A percentile compares a stretch with the other conserved stretches of the same genome.
Conservation (phyloP, 306 rosid genomes). For the Bauhinia variegata region DNA sequence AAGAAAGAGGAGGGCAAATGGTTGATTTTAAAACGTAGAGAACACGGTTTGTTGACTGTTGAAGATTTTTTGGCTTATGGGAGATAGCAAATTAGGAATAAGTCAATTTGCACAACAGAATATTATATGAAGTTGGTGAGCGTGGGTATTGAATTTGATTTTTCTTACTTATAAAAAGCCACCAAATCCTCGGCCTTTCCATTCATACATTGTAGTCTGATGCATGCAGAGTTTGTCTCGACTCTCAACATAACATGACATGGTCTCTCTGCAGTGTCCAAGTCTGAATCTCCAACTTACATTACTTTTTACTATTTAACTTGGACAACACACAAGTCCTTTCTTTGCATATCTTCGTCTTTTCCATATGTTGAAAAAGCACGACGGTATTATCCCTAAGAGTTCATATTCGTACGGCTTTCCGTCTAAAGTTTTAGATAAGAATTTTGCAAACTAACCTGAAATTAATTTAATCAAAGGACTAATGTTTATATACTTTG, state of each 20-base stretch:
- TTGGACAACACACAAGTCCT: background rate
- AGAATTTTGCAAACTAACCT: no score
- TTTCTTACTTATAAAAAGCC: background rate
- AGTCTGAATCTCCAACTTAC: no score
- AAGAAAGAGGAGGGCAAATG: background rate
- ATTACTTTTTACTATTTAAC: no score
- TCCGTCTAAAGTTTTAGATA: no score
- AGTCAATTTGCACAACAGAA: slow-evolving; percentile 1
- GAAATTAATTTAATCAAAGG: no score
- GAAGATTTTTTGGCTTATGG: no score
- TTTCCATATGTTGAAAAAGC: background rate
- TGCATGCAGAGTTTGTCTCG: background rate
- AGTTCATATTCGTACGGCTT: no score
- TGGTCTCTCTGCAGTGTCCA: no score
- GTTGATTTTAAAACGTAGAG: background rate
- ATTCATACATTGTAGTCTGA: background rate
- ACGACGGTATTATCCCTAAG: no score
- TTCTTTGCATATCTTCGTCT: background rate
- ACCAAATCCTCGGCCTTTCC: slow-evolving; percentile 4
- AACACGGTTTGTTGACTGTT: slow-evolving; percentile 5
- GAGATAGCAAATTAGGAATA: no score
- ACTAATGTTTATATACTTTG: no score
- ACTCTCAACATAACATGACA: no score
- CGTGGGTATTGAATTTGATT: background rate
- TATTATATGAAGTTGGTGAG: background rate